Base-by-base conservation (phyloP, 1,139 yeast species). In the Sugiyamaella paludigena region DNA sequence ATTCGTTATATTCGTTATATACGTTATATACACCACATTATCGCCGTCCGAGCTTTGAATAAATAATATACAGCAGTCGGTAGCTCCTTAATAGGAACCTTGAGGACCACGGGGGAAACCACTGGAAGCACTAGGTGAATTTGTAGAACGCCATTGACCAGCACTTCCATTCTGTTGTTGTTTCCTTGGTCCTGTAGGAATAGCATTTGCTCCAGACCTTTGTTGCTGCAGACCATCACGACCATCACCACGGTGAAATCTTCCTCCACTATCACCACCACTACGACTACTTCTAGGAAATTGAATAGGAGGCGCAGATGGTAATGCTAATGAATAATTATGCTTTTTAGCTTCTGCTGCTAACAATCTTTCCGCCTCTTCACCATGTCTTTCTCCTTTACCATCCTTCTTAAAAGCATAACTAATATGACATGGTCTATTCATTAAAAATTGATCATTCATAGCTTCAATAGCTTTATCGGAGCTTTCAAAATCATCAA, bases 361-460 rank as follows among this genome's bases (percentile, higher is more conserved):
- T 52, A 91, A 72, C 44, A 78, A 56, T 58, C 97, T 73, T 61
- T 91, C 97, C 0, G 81, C 81, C 28, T 75, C 76, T 58, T 84
- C 94, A n/a, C 97, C 97, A 60, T 88, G 95, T 41, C 79, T 75
- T 43, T 73, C 75, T 48, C 75, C 79, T 45, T 74, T 74, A 13
- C 78, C 74, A 52, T 79, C 80, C 56, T 78, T 81, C 65, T 87
- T 87, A 61, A 75, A 81, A 0, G 96, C 95, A 64, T 88, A 91
- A 28, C 78, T 77, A 2, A 91, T 73, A 2, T 70, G 65, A 1
- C 87, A 72, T 36, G 78, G 78, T 47, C 76, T 75, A 64, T 87
- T 87, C 81, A 87, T 80, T 13, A 92, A 69, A 46, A 79, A 74
- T 49, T 80, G 81, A 4, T 85, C 84, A 59, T 87, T 75, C 81